These are phyloP conservation scores for Naganishia cerealis DNA, from an alignment of 1,284 basidiomycete genomes.

Conservation along the genomic window DNA sequence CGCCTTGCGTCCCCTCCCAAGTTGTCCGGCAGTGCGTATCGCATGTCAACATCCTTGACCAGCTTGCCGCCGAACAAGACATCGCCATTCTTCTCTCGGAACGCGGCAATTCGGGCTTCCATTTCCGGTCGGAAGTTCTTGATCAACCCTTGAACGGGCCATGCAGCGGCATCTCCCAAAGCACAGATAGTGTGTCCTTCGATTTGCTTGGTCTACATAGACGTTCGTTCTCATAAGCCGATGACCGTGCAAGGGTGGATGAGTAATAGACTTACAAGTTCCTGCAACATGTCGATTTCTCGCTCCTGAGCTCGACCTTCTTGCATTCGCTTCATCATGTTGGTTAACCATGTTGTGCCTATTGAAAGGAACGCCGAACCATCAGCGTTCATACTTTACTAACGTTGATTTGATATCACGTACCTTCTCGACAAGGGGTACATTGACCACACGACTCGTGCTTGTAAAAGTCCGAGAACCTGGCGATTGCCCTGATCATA, in stretches of 20 bases:
- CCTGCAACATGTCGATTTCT: constrained; percentile 90
- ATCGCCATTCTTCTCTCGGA: constrained; percentile 73
- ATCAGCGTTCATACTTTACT: constrained; percentile 35
- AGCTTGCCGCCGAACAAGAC: constrained; percentile 87
- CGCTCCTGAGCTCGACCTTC: constrained; percentile 84
- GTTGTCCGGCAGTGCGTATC: constrained; percentile 77
- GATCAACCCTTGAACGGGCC: constrained; percentile 92
- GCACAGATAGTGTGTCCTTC: constrained; percentile 96
- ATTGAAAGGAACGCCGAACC: constrained; percentile 1
- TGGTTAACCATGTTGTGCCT: constrained; percentile 91
- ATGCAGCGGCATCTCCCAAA: constrained; percentile 93
- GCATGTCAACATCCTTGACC: constrained; percentile 68
- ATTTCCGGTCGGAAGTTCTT: constrained; percentile 92
- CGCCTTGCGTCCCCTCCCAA: constrained; percentile 48
- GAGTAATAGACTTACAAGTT: constrained; percentile 53
- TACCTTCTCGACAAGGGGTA: constrained; percentile 89
- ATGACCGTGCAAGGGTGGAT: too few relatives aligned
- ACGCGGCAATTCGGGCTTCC: constrained; percentile 78
- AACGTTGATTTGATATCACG: neutral
- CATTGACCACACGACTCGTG: constrained; percentile 99
- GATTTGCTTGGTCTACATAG: constrained; percentile 69
- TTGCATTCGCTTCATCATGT: constrained; percentile 87
- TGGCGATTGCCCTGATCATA: constrained; percentile 85
- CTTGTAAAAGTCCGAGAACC: constrained; percentile 92
- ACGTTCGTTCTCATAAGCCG: neutral